Evolutionary conservation across 257 asterid genomes (phyloP), one percentile per base, ranked within the genome.

Genomic region (Parsonsia alboflavescens): DNA sequence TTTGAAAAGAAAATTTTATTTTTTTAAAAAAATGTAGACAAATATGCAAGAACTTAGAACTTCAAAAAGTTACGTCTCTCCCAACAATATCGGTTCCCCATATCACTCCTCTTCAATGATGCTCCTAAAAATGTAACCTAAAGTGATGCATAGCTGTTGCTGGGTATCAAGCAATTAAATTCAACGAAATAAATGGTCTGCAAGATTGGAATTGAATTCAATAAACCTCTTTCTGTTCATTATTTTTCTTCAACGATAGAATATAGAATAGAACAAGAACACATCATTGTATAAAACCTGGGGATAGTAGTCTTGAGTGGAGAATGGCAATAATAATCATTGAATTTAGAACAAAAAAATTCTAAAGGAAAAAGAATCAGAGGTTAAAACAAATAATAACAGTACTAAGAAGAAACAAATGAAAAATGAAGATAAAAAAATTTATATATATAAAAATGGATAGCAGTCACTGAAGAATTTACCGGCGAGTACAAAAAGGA

Each of bases 401-500:
- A 33, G 0, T 7, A 16, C 7, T 52, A 3, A 61, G 46, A 33
- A 28, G 53, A 42, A 71, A 26, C 49, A 75, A 77, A 73, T 75
- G 73, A 75, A 63, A 63, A 17, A 17, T 39, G 7, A 63, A 63
- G 24, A 41, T 4, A 2, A 36, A 65, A 36, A 39, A 65, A 7
- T 54, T 5, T 54, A 54, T 54, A 64, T 11, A 64, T 33, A 41
- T 39, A 21, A 39, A 64, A 36, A 65, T 65, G 49, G 30, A 65
- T 39, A 15, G 16, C 49, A 65, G 70, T 65, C 44, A 65, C 50
- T 50, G 54, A 75, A 71, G 87, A 89, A 86, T 90, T 87, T 89
- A 90, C 97, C 96, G 86, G 86, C 75, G 77, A 28, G 58, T 58
- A 58, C 53, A 13, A 75, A 61, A 74, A 19, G 24, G 58, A 52